Evolutionary conservation across 805 yeast species (phyloP).

Genomic region (baker's yeast (Saccharomyces cerevisiae)): DNA sequence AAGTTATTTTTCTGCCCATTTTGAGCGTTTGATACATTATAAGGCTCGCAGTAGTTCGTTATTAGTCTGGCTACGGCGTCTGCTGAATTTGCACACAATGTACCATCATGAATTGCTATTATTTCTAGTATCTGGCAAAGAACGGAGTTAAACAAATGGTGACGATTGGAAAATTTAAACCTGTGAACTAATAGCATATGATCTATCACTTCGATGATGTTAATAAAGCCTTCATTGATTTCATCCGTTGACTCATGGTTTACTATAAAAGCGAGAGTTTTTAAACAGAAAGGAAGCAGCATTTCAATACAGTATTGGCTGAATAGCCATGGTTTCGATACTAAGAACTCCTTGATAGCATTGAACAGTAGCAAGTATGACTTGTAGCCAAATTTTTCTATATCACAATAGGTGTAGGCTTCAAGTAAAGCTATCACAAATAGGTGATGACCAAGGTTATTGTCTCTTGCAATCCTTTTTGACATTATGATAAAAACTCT

Average conservation of each 20-base stretch:
- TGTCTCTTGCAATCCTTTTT: slow-evolving; percentile 15
- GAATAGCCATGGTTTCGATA: slow-evolving; percentile 48
- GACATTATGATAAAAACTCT: not conserved
- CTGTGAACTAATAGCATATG: slow-evolving; percentile 60
- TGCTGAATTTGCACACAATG: slow-evolving; percentile 34
- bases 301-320: slow-evolving; percentile 61
- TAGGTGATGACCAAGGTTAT: slow-evolving; percentile 14
- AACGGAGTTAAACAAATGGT: slow-evolving; percentile 51
- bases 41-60: slow-evolving; percentile 67
- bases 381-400: not conserved
- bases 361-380: slow-evolving; percentile 12
- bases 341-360: slow-evolving; percentile 36
- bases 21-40: slow-evolving; percentile 20
- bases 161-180: slow-evolving; percentile 59
- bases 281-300: slow-evolving; percentile 32
- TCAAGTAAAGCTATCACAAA: slow-evolving; percentile 30
- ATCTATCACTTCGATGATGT: slow-evolving; percentile 45
- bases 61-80: slow-evolving; percentile 49
- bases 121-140: slow-evolving; percentile 47
- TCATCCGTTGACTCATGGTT: not conserved
- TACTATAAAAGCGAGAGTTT: not conserved
- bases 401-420: slow-evolving; percentile 17
- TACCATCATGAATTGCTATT: slow-evolving; percentile 20
- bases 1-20: slow-evolving; percentile 32
- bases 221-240: slow-evolving; percentile 30